phyloP scores from a whole-genome alignment of 768 basidiomycete genomes.

The Leucocoprinus birnbaumii region DNA sequence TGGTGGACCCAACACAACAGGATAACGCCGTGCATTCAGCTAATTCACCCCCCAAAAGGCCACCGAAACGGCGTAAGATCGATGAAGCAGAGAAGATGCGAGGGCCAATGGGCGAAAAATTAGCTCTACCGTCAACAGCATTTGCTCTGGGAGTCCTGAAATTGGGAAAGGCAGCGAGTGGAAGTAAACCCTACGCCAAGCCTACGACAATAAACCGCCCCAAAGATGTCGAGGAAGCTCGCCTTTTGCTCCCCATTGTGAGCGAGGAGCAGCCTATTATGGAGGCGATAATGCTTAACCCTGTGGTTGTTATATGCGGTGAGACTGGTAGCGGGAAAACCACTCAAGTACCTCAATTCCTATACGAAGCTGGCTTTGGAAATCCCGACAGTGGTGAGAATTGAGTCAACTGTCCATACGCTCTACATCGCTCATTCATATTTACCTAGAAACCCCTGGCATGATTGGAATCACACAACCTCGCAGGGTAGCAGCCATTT shows the following conservation, averaged over 20 bases:
- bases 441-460: conserved; percentile 69
- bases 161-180: conserved; percentile 14
- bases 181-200: conserved; percentile 30
- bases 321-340: conserved; percentile 99
- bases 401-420: background rate
- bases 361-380: conserved; percentile 97
- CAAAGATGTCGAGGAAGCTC: conserved; percentile 67
- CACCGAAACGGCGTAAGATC: conserved; percentile 48
- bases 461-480: conserved; percentile 99
- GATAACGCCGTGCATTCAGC: conserved; percentile 11
- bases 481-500: conserved; percentile 94
- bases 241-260: conserved; percentile 83
- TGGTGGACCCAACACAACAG: conserved; percentile 17
- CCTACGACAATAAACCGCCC: conserved; percentile 58
- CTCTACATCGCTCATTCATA: conserved; percentile 1
- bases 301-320: conserved; percentile 81
- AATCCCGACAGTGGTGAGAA: conserved; percentile 70
- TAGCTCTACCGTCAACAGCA: conserved; percentile 63
- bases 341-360: conserved; percentile 95
- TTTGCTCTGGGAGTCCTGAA: conserved; percentile 51
- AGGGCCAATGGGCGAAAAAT: conserved; percentile 78
- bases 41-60: conserved; percentile 17
- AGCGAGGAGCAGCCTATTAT: conserved; percentile 94
- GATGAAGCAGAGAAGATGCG: conserved; percentile 43
- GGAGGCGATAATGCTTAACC: conserved; percentile 85